phyloP scores from a whole-genome alignment of 2,329 filamentous ascomycete species.

The Penicillium sp. region DNA sequence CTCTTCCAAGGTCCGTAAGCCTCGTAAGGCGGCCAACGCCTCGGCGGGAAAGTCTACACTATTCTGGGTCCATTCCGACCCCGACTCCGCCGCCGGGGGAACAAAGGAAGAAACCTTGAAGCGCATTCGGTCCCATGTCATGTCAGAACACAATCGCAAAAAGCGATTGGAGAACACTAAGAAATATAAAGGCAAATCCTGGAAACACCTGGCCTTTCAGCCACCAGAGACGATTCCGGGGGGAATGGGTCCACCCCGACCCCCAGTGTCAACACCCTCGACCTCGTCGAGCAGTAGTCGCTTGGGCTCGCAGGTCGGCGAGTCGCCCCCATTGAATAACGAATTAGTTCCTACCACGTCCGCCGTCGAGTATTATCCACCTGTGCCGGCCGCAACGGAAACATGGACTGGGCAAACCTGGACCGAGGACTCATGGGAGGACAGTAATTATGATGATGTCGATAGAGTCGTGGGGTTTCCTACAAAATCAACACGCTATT shows the following conservation, averaged over 20 bases:
- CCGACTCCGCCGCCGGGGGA: constrained; percentile 44
- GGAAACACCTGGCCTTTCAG: constrained; percentile 46
- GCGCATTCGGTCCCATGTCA: constrained; percentile 51
- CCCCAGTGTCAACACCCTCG: constrained; percentile 12
- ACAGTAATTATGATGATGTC: constrained; percentile 21
- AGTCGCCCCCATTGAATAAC: constrained; percentile 18
- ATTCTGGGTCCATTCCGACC: constrained; percentile 50
- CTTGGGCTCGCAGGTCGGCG: constrained; percentile 20
- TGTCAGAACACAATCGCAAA: constrained; percentile 52
- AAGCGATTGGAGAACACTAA: constrained; percentile 49
- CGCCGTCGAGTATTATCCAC: constrained; percentile 18
- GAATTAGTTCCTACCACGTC: constrained; percentile 23
- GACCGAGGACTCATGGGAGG: constrained; percentile 19
- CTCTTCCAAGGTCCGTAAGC: constrained; percentile 41
- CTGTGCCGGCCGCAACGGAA: constrained; percentile 11
- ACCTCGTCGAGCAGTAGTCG: constrained; percentile 18
- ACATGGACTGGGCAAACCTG: constrained; percentile 3
- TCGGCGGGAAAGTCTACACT: constrained; percentile 42
- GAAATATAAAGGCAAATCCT: constrained; percentile 47
- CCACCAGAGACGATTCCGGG: constrained; percentile 35
- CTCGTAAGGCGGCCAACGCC: constrained; percentile 41
- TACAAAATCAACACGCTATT: constrained; percentile 13
- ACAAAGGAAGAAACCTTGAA: constrained; percentile 49
- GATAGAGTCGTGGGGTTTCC: constrained; percentile 22
- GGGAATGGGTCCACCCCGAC: constrained; percentile 16